These are phyloP conservation scores for Basipetospora chlamydospora DNA, from an alignment of 2,329 filamentous ascomycete species.

Conservation along the genomic window DNA sequence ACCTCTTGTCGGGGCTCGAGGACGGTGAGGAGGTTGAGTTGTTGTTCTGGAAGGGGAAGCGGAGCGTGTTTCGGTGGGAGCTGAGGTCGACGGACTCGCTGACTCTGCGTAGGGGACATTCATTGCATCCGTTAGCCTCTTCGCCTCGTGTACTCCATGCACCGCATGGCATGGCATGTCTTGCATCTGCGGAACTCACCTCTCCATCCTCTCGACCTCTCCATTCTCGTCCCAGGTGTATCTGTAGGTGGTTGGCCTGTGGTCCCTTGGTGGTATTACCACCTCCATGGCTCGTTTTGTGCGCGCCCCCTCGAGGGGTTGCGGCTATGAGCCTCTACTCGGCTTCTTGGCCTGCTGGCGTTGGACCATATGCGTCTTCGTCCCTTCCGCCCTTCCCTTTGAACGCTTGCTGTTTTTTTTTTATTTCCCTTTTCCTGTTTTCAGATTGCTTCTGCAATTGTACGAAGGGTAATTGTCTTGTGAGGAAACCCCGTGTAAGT, in stretches of 20 bases:
- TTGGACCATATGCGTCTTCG: no score
- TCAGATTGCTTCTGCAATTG: no score
- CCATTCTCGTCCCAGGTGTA: conserved; percentile 10
- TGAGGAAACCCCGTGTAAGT: no score
- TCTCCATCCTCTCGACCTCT: conserved; percentile 9
- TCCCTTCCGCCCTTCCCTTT: no score
- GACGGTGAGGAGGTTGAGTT: background rate
- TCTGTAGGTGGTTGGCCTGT: conserved; percentile 9
- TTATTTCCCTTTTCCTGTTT: no score
- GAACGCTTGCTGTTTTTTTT: no score
- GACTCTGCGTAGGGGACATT: conserved; percentile 1
- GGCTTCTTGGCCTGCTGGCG: no score
- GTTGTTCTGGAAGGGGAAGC: conserved; percentile 9
- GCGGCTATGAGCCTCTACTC: no score
- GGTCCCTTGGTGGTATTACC: conserved; percentile 10
- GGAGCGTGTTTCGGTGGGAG: conserved; percentile 6
- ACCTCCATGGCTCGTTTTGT: conserved; percentile 10
- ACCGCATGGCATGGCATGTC: no score
- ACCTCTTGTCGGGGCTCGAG: background rate
- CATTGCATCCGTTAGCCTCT: background rate
- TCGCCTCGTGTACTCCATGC: background rate
- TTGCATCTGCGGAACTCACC: conserved; percentile 1
- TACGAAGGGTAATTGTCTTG: no score
- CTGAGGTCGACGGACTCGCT: conserved; percentile 3
- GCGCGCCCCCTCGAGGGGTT: no score